Conservation (phyloP, 768 basidiomycete genomes). For the button mushroom (Agaricus bisporus) region DNA sequence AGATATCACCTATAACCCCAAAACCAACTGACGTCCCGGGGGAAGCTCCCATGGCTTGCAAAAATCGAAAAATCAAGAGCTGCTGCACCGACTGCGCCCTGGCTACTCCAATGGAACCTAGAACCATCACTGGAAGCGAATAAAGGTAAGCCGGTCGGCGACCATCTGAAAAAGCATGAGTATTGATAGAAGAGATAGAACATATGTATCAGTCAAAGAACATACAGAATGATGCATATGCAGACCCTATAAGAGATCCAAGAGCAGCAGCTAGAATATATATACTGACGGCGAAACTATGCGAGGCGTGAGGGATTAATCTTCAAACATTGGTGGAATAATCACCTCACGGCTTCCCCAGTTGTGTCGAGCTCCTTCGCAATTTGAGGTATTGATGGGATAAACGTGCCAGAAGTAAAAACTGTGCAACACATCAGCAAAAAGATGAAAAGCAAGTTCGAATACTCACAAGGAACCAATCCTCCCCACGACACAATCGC, state of each 20-base stretch:
- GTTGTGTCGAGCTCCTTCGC: constrained; percentile 58
- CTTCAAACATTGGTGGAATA: neutral
- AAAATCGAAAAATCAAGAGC: constrained; percentile 57
- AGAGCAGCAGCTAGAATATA: constrained; percentile 28
- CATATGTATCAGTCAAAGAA: neutral
- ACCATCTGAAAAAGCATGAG: constrained; percentile 43
- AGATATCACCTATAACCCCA: constrained; percentile 64
- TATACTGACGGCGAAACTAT: constrained; percentile 31
- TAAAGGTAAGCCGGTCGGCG: constrained; percentile 53
- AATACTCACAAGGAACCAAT: constrained; percentile 49
- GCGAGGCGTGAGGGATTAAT: too few relatives aligned
- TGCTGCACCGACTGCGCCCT: constrained; percentile 32
- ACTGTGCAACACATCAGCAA: constrained; percentile 32
- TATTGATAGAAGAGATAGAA: too few relatives aligned
- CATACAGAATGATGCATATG: constrained; percentile 35
- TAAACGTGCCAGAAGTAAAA: constrained; percentile 62
- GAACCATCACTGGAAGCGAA: constrained; percentile 51
- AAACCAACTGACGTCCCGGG: constrained; percentile 49
- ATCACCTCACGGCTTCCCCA: constrained; percentile 49
- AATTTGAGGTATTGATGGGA: constrained; percentile 72
- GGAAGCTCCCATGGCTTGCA: constrained; percentile 67
- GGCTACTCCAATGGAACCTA: constrained; percentile 59
- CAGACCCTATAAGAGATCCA: constrained; percentile 26
- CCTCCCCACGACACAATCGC: constrained; percentile 55
- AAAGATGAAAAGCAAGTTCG: neutral